Conservation (phyloP, 2,329 filamentous ascomycete genomes). For the Penicillium paneum region DNA sequence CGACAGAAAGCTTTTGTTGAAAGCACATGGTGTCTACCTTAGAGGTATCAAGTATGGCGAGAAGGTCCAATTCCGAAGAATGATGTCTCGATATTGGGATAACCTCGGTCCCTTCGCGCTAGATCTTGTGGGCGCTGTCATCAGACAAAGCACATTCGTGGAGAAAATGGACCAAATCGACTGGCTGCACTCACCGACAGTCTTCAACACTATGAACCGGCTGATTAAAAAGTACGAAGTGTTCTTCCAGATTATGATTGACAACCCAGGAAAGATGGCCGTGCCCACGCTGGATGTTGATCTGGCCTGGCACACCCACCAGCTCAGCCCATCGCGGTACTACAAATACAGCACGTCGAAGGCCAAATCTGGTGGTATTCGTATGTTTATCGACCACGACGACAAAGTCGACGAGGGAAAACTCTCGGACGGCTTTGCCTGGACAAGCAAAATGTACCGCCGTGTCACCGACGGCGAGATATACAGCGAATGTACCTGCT, state of each 20-base stretch:
- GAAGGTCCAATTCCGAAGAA: slow-evolving; percentile 42
- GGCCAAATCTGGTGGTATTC: slow-evolving; percentile 28
- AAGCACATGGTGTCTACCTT: slow-evolving; percentile 14
- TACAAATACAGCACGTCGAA: slow-evolving; percentile 48
- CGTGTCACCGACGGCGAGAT: slow-evolving; percentile 59
- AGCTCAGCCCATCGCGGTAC: slow-evolving; percentile 23
- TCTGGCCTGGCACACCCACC: slow-evolving; percentile 37
- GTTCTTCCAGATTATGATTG: slow-evolving; percentile 42
- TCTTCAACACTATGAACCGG: slow-evolving; percentile 60
- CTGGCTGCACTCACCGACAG: slow-evolving; percentile 71
- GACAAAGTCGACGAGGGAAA: slow-evolving; percentile 73
- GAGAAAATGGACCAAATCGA: slow-evolving; percentile 70
- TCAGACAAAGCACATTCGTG: slow-evolving; percentile 43
- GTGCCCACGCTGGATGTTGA: slow-evolving; percentile 38
- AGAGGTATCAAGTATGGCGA: background rate
- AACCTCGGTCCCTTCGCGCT: slow-evolving; percentile 39
- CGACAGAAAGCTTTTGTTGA: slow-evolving; percentile 50
- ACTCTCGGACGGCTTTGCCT: slow-evolving; percentile 65
- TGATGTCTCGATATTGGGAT: slow-evolving; percentile 45
- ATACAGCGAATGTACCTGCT: slow-evolving; percentile 46
- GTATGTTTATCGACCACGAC: slow-evolving; percentile 72
- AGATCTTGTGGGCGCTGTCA: slow-evolving; percentile 42
- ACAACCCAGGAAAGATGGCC: slow-evolving; percentile 32
- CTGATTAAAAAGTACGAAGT: slow-evolving; percentile 53
- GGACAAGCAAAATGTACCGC: slow-evolving; percentile 69